phyloP scores from a whole-genome alignment of 208 protist species.

The Leishmania aethiopica region DNA sequence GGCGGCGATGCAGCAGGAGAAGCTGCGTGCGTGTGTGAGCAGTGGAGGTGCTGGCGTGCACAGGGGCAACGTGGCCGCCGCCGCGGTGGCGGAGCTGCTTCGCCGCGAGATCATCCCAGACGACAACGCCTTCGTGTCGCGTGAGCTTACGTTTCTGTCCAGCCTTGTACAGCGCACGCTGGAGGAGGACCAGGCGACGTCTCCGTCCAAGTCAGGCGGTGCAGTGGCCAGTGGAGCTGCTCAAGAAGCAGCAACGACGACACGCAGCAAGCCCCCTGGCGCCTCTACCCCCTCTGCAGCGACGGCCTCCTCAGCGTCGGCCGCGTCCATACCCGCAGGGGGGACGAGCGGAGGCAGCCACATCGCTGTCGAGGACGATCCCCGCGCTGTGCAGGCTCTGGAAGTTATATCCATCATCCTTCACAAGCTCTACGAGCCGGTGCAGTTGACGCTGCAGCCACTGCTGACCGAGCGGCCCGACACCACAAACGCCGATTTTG shows the following conservation, averaged over 20 bases:
- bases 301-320: neutral
- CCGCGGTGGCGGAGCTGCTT: constrained; percentile 30
- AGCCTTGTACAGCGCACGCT: constrained; percentile 11
- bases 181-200: neutral
- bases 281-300: neutral
- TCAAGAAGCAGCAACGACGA: neutral
- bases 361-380: constrained; percentile 15
- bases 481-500: constrained; percentile 37
- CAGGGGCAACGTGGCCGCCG: neutral
- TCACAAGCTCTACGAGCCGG: constrained; percentile 13
- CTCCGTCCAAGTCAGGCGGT: neutral
- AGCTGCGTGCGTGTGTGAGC: constrained; percentile 20
- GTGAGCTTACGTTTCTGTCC: constrained; percentile 23
- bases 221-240: neutral
- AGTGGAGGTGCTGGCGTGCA: neutral
- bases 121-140: constrained; percentile 25
- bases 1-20: constrained; percentile 26
- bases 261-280: neutral
- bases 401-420: constrained; percentile 24
- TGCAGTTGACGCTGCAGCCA: constrained; percentile 19
- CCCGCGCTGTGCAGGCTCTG: constrained; percentile 13
- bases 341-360: neutral
- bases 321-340: neutral
- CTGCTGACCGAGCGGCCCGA: constrained; percentile 25
- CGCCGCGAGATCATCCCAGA: constrained; percentile 25